Base-by-base conservation (phyloP, 202 grass and related monocot species). In the Setaria italica region DNA sequence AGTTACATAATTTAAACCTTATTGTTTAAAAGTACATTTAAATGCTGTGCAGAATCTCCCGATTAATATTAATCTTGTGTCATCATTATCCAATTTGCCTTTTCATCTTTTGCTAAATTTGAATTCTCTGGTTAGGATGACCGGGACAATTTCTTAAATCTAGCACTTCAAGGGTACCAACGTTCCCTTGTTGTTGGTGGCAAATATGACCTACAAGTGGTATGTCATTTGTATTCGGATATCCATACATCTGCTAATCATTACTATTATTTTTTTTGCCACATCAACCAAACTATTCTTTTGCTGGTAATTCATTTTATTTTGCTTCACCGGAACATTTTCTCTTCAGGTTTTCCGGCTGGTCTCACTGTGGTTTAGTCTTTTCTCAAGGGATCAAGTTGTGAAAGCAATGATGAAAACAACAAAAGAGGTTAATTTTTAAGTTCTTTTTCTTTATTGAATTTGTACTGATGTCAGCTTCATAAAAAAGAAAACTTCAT, bases 171-270 rank as follows among this genome's bases (percentile, higher is more conserved):
- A 54, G 89, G 95, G 25, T 98, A 98, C 83, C 89, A 90, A 63
- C 92, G 74, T 62, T 98, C 91, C 43, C 91, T 98, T 33, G 80
- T 92, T 67, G 86, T 95, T 83, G 91, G 95, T 77, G 91, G 92
- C 11, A 98, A 98, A 86, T 95, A 98, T 85, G 95, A 98, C 89
- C 90, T 98, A 62, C 90, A 87, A 91, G 95, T 93, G 92, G 95
- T 97, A 95, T 91, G 87, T 68, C 29, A 66, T 81, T 60, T 79
- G 13, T 62, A 79, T 85, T 72, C 48, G 60, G 59, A 55, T 76
- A 75, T 74, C n/a, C 58, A 34, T 77, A 37, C 4, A 72, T 72
- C 39, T 58, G 34, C 51, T 76, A 68, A 30, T 71, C n/a, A 62
- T 67, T 81, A 29, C 35, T 65, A n/a, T 20, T 57, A 13, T 3